phyloP scores from a whole-genome alignment of 352 stramenopile genomes.

The Globisporangium viniferum region DNA sequence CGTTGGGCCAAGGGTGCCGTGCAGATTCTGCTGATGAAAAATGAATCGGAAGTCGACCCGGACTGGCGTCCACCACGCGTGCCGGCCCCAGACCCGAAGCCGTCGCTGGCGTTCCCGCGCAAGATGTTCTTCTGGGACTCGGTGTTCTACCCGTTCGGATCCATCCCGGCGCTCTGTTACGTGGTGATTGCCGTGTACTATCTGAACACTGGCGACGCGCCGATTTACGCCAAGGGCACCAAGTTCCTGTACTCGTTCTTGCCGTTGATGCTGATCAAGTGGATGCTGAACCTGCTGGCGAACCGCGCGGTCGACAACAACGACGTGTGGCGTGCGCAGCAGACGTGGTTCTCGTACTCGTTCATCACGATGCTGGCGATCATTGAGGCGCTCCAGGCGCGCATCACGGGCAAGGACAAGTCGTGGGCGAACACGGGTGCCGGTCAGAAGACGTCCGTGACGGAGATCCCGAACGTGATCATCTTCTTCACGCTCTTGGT shows the following conservation, averaged over 20 bases:
- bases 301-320: constrained; percentile 89
- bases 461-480: constrained; percentile 86
- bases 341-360: constrained; percentile 90
- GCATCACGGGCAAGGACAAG: constrained; percentile 81
- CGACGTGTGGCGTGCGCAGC: constrained; percentile 86
- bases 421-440: constrained; percentile 88
- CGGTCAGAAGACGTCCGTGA: constrained; percentile 87
- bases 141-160: constrained; percentile 87
- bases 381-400: constrained; percentile 70
- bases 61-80: constrained; percentile 84
- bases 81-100: constrained; percentile 79
- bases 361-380: constrained; percentile 89
- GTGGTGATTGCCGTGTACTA: constrained; percentile 85
- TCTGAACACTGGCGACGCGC: constrained; percentile 77
- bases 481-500: constrained; percentile 85
- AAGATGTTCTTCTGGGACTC: constrained; percentile 92
- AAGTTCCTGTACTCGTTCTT: constrained; percentile 88
- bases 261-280: constrained; percentile 73
- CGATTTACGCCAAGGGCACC: constrained; percentile 80
- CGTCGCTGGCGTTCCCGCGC: constrained; percentile 71
- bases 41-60: constrained; percentile 86
- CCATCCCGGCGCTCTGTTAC: constrained; percentile 83
- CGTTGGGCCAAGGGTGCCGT: constrained; percentile 88
- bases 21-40: constrained; percentile 89
- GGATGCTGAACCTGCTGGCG: constrained; percentile 80